Base-by-base conservation (phyloP, 169 alveolate species). In the Plasmodium ovale region DNA sequence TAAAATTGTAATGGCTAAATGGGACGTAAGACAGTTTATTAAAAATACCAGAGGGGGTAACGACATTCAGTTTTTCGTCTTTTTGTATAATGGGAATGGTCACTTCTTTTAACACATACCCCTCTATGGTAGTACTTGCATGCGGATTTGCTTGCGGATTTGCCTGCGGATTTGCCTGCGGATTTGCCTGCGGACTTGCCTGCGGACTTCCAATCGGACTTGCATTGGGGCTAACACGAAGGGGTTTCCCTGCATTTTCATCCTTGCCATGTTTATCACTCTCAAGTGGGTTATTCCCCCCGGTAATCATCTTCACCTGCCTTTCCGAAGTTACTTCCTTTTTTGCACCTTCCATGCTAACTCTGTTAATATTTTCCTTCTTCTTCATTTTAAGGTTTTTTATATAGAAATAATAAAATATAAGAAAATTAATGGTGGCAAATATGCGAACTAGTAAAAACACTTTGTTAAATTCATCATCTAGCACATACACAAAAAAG, bases 401-500 rank as follows among this genome's bases (percentile, higher is more conserved):
- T 44, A 74, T 74, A 49, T 74, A 68, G 3, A 74, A 1, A 6
- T 37, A 19, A 39, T 23, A 60, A 44, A 74, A 74, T 29, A 74
- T 21, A 19, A 60, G 33, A 21, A 74, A 74, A 60, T 59, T 42
- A 44, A 74, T 7, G 7, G 77, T 47, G 1, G 51, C 49, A 42
- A 74, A 74, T 74, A 74, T 44, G 59, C 88, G 44, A 3, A 47
- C 25, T 6, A 74, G 29, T 60, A 74, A 74, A 74, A 74, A 74
- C 39, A 74, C 1, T 74, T 59, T 74, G 33, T 19, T 25, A 64
- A 74, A 74, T 21, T 59, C 77, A 16, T 37, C 47, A 60, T 74
- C 77, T 27, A 39, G 4, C 44, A 59, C 12, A 35, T 23, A 6
- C 1, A 0, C 35, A n/a, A 21, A 49, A 10, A 21, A 2, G 27